Percentiles rank a stretch among this genome's conserved stretches.
phyloP scores from a whole-genome alignment of 2,329 filamentous ascomycete species.

The Phaeophleospora eucalypticola region DNA sequence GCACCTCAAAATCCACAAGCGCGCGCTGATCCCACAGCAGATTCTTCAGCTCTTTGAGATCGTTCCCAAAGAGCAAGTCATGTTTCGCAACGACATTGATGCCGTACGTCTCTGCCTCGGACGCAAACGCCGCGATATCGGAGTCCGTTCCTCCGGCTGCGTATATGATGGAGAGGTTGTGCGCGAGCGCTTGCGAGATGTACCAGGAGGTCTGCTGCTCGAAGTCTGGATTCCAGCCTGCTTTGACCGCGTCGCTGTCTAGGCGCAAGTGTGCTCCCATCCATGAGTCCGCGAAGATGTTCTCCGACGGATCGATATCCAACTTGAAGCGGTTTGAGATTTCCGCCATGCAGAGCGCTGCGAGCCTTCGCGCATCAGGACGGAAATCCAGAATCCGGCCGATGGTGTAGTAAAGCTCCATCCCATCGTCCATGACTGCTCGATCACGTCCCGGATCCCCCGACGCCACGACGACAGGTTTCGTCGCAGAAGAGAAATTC shows the following conservation, averaged over 20 bases:
- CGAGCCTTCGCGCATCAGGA: background rate
- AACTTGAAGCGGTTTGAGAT: background rate
- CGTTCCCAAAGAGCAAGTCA: constrained; percentile 1
- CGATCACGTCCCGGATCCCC: background rate
- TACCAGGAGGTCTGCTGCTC: constrained; percentile 5
- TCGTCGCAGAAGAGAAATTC: background rate
- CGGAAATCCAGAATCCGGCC: background rate
- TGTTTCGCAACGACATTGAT: background rate
- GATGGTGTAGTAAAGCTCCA: background rate
- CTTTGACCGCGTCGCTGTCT: constrained; percentile 2
- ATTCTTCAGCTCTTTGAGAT: constrained; percentile 2
- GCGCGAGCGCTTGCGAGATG: background rate
- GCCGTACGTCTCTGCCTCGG: background rate
- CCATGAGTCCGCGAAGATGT: background rate
- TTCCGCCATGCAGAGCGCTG: background rate
- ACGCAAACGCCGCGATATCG: background rate
- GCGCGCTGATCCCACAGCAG: constrained; percentile 3
- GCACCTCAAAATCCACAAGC: constrained; percentile 3
- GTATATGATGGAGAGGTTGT: constrained; percentile 1
- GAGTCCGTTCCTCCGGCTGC: constrained; percentile 1
- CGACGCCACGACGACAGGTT: background rate
- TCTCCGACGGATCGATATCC: background rate
- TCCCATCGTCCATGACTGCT: background rate
- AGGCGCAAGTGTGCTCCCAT: constrained; percentile 2
- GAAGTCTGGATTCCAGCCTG: constrained; percentile 2